A percentile compares a stretch with the other conserved stretches of the same genome.
Evolutionary conservation across 371 early-diverging fungal species (phyloP).

Genomic region (Chytridium lagenaria): DNA sequence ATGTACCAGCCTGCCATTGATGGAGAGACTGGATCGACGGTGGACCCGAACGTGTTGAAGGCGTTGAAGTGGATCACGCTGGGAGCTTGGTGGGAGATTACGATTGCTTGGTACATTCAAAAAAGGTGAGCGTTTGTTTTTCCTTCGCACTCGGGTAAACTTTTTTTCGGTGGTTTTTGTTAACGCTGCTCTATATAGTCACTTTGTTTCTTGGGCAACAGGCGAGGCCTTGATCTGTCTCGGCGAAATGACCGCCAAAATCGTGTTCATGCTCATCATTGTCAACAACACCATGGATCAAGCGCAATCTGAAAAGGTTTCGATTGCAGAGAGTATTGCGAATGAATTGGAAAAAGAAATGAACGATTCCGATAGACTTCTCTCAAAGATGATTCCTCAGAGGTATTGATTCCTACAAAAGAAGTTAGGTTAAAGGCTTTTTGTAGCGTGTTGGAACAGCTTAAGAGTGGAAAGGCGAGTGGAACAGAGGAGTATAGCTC

Average conservation of each 20-base stretch:
- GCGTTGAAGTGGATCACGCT: background rate
- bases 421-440: background rate
- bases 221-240: constrained; percentile 35
- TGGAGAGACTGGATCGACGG: constrained; percentile 10
- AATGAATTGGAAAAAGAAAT: constrained; percentile 35
- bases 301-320: constrained; percentile 36
- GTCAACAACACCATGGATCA: constrained; percentile 41
- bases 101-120: constrained; percentile 10
- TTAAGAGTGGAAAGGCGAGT: constrained; percentile 43
- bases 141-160: background rate
- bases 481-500: constrained; percentile 41
- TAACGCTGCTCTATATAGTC: background rate
- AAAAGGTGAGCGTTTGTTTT: constrained; percentile 10
- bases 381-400: constrained; percentile 44
- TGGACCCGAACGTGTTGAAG: constrained; percentile 10
- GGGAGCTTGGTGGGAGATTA: constrained; percentile 9
- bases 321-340: constrained; percentile 34
- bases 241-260: constrained; percentile 44
- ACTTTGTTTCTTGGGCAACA: constrained; percentile 23
- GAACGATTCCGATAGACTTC: constrained; percentile 34
- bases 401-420: background rate
- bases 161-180: background rate
- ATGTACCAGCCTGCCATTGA: constrained; percentile 27
- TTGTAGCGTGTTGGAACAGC: constrained; percentile 33
- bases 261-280: constrained; percentile 40